Evolutionary conservation across 1,284 basidiomycete species (phyloP).

Genomic region (Termitomyces sp.): DNA sequence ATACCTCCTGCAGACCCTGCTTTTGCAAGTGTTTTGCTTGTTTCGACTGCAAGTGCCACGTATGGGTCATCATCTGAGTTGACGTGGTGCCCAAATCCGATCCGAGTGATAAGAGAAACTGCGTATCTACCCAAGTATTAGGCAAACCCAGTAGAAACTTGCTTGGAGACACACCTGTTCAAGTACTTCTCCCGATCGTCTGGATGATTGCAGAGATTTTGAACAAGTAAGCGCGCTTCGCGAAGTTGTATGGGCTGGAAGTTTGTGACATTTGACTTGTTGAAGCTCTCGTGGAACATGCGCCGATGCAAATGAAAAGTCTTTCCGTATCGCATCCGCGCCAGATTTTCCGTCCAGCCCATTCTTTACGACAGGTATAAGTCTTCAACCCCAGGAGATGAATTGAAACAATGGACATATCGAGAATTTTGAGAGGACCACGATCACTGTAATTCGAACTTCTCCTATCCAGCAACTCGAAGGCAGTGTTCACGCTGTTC

Average conservation of each 20-base stretch:
- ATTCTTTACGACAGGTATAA: too few species aligned
- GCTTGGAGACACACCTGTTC: too few species aligned
- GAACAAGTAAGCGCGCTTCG: constrained; percentile 12
- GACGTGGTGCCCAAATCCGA: too few species aligned
- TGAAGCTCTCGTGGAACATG: constrained; percentile 15
- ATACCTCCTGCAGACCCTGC: too few species aligned
- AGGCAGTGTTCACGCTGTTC: constrained; percentile 24
- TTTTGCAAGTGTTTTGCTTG: too few species aligned
- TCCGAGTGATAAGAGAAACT: too few species aligned
- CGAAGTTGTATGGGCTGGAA: constrained; percentile 9
- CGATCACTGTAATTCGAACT: constrained; percentile 26
- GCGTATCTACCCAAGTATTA: too few species aligned
- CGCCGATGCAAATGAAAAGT: constrained; percentile 16
- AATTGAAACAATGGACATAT: not conserved
- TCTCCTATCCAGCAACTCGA: constrained; percentile 30
- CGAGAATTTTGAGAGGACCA: too few species aligned
- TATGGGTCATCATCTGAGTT: too few species aligned
- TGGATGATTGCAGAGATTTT: constrained; percentile 4
- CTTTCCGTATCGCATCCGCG: not conserved
- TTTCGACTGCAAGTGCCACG: too few species aligned
- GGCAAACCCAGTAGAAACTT: not conserved
- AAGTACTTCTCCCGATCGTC: too few species aligned
- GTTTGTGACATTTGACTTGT: not conserved
- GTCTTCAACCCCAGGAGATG: not conserved
- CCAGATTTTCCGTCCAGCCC: too few species aligned